Evolutionary conservation across 345 rosid genomes (phyloP), one percentile per base, ranked within the genome.

Genomic region (Aquilaria malaccensis): DNA sequence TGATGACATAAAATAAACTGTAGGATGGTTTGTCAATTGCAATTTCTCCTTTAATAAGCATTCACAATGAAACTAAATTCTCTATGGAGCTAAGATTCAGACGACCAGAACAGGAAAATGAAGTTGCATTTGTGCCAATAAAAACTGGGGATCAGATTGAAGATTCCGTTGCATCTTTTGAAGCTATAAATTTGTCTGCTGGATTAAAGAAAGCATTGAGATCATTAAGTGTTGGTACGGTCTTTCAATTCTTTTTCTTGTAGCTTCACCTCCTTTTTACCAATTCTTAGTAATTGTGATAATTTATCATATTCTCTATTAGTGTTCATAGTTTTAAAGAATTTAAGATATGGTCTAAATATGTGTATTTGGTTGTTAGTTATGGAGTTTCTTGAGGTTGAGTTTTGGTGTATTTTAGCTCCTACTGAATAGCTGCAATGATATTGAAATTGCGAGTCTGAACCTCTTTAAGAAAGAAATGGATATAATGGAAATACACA

Each of bases 21-120:
- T 71, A 92, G 98, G 98, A 85, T 70, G 96, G 92, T 65, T 74
- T 88, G 69, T 83, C 90, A 50, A 70, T 92, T 77, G 81, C 70
- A 70, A 85, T 85, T 72, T 88, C 96, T 76, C 98, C 98, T 73
- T 79, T 86, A 70, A 77, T 74, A 76, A 86, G 84, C 75, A 83
- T 92, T 67, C 83, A 85, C 72, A 92, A 92, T 64, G 96, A 77
- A 71, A 92, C 98, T 67, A 72, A 80, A 60, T 79, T 88, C 69
- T 70, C 92, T 31, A 67, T 86, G 84, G 95, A 83, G 79, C 80
- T 92, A 59, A 87, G 83, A 63, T 86, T 92, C 76, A 93, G 77
- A 70, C 69, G 92, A 66, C 83, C 88, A 56, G 79, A 82, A 65
- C 79, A 78, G 69, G 79, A 67, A 64, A 82, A 79, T 75, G 83